phyloP scores from a whole-genome alignment of 1,284 basidiomycete genomes.

The Spongispora temasekensis region DNA sequence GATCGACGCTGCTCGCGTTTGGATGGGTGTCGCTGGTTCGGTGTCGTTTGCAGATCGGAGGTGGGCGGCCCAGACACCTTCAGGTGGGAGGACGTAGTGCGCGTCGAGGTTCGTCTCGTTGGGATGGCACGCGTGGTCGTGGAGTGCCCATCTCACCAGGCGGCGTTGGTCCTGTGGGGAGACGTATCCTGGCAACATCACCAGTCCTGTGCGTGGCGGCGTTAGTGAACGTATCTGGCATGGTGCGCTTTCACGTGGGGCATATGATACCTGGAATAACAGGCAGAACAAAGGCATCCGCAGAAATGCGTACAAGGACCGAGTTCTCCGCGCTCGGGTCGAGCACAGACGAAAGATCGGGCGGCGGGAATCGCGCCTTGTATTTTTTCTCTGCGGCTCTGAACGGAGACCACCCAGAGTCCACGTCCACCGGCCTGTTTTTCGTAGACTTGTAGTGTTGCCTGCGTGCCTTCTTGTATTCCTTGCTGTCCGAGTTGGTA shows the following conservation, averaged over 20 bases:
- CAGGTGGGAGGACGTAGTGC: conserved; percentile 74
- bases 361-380: conserved; percentile 75
- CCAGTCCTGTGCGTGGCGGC: conserved; percentile 58
- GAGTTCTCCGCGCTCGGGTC: too few relatives aligned
- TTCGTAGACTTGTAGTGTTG: conserved; percentile 61
- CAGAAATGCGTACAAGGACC: too few relatives aligned
- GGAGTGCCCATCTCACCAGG: conserved; percentile 70
- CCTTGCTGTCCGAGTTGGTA: neutral
- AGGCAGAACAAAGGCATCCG: too few relatives aligned
- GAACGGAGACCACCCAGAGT: conserved; percentile 68
- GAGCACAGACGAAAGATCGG: conserved; percentile 65
- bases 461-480: conserved; percentile 53
- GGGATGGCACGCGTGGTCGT: conserved; percentile 71
- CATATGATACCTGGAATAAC: conserved; percentile 45
- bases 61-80: conserved; percentile 74
- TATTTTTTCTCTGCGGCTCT: conserved; percentile 74
- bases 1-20: conserved; percentile 40
- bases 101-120: conserved; percentile 88
- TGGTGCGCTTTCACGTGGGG: neutral
- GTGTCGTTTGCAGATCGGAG: too few relatives aligned
- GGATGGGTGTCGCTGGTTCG: too few relatives aligned
- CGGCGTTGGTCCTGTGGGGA: conserved; percentile 58
- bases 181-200: conserved; percentile 77
- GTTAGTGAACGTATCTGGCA: neutral
- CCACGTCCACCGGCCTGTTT: conserved; percentile 45